phyloP scores from a whole-genome alignment of 352 stramenopile species.

The Phytophthora kernoviae region DNA sequence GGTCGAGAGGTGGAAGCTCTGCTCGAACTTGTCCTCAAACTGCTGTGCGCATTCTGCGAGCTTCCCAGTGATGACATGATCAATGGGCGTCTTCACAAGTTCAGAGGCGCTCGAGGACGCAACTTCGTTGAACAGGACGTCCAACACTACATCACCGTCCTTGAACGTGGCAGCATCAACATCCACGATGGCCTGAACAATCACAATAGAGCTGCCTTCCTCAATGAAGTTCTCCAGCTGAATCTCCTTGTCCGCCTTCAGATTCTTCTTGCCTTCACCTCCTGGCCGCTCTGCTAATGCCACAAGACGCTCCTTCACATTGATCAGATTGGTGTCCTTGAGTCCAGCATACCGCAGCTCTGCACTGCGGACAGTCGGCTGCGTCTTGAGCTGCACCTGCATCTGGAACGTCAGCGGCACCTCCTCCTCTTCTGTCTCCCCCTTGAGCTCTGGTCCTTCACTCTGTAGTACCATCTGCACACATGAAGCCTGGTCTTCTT shows the following conservation, averaged over 20 bases:
- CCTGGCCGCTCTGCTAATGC: slow-evolving; percentile 37
- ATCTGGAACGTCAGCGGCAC: slow-evolving; percentile 56
- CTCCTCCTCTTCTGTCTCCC: slow-evolving; percentile 11
- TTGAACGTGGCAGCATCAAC: slow-evolving; percentile 41
- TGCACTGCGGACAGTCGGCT: slow-evolving; percentile 24
- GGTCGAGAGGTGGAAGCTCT: slow-evolving; percentile 50
- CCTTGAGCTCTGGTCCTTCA: slow-evolving; percentile 28
- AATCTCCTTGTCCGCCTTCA: slow-evolving; percentile 52
- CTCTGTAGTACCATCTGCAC: slow-evolving; percentile 50
- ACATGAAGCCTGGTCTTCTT: slow-evolving; percentile 28
- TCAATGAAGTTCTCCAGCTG: slow-evolving; percentile 71
- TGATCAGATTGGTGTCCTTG: slow-evolving; percentile 67
- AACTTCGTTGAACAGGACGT: slow-evolving; percentile 70
- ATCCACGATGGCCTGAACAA: slow-evolving; percentile 74
- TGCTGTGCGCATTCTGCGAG: slow-evolving; percentile 25
- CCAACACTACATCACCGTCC: slow-evolving; percentile 56
- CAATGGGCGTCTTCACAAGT: slow-evolving; percentile 23
- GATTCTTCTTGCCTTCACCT: slow-evolving; percentile 17
- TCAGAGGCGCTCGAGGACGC: slow-evolving; percentile 11
- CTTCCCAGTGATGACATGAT: slow-evolving; percentile 23
- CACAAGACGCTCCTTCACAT: slow-evolving; percentile 73
- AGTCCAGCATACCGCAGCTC: slow-evolving; percentile 66
- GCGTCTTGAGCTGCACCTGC: slow-evolving; percentile 55
- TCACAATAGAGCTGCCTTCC: slow-evolving; percentile 63
- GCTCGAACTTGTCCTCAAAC: slow-evolving; percentile 69